Conservation (phyloP, 345 rosid genomes). For the Geranium brycei region DNA sequence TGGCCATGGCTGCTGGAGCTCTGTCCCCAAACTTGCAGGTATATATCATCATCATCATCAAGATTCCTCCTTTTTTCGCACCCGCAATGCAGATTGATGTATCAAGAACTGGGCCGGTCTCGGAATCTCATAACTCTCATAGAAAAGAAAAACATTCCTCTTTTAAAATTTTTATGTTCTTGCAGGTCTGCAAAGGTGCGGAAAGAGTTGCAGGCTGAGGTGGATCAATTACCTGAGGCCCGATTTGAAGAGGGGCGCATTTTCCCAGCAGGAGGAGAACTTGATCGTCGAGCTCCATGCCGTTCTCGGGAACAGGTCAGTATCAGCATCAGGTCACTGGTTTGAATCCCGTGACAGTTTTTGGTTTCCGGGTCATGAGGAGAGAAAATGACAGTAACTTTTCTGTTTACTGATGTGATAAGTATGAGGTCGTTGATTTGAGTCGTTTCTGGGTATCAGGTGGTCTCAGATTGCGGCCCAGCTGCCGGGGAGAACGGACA, state of each 20-base stretch:
- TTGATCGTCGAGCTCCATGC: conserved; percentile 67
- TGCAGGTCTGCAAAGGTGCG: conserved; percentile 67
- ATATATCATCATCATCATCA: background rate
- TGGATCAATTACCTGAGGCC: conserved; percentile 87
- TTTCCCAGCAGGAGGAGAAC: conserved; percentile 64
- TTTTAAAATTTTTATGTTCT: background rate
- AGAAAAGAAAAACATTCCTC: no score
- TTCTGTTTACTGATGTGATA: no score
- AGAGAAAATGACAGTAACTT: no score
- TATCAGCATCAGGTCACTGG: background rate
- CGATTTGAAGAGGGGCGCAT: conserved; percentile 80
- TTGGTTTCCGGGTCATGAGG: no score
- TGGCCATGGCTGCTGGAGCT: conserved; percentile 84
- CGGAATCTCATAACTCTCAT: background rate
- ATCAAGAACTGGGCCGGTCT: background rate
- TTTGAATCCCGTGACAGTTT: no score
- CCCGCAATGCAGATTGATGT: background rate
- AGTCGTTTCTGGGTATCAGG: conserved; percentile 16
- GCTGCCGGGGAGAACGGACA: conserved; percentile 53
- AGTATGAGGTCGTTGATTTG: no score
- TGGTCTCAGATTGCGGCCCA: conserved; percentile 62
- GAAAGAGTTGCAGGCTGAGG: conserved; percentile 69
- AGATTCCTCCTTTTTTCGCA: background rate
- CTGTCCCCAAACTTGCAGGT: conserved; percentile 80
- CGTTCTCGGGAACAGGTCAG: conserved; percentile 59